Evolutionary conservation across 495 filamentous ascomycete genomes (phyloP), one percentile per base, ranked within the genome.

Genomic region (Podospora comata): DNA sequence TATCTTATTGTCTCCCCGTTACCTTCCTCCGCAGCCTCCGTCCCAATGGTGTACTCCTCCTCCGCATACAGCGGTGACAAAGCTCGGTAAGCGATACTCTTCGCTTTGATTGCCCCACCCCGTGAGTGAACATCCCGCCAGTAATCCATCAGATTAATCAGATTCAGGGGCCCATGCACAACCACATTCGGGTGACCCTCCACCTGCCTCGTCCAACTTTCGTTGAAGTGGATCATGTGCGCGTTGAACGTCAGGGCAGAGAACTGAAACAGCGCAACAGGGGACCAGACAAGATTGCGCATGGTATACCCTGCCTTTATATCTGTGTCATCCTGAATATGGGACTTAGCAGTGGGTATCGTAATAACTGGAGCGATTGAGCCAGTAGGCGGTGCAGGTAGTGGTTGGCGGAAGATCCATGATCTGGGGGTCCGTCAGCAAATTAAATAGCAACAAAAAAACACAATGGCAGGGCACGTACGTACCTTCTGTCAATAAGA

Each of bases 231-330:
- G 55, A 92, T 92, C 75, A 86, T 90, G 71, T 91, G 90, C 0
- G 82, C 86, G 68, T 91, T 92, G 75, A 90, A 91, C 3, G 89
- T 92, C 26, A 92, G 75, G 0, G 90, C 90, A 0, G 87, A 89
- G 79, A 92, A 92, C 4, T 89, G 84, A 74, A 91, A 91, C 7
- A 92, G 82, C 0, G 84, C 83, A 5, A 85, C 82, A 3, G 83
- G 79, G 0, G 87, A 87, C 74, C 85, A 86, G 16, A 73, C 68
- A 58, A 87, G 78, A 13, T 83, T 81, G 6, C 72, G 72, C 1
- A 64, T 26, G 0, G 71, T 65, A 48, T 67, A 65, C 3, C 16
- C 70, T 59, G 65, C 56, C 19, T 28, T 26, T 11, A 54, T 54
- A 6, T 53, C 15, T 4, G 54, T 15, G 4, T 67, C 64, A 65